These are phyloP conservation scores for Podospora sp. DNA, from an alignment of 495 filamentous ascomycete species.

Conservation along the genomic window DNA sequence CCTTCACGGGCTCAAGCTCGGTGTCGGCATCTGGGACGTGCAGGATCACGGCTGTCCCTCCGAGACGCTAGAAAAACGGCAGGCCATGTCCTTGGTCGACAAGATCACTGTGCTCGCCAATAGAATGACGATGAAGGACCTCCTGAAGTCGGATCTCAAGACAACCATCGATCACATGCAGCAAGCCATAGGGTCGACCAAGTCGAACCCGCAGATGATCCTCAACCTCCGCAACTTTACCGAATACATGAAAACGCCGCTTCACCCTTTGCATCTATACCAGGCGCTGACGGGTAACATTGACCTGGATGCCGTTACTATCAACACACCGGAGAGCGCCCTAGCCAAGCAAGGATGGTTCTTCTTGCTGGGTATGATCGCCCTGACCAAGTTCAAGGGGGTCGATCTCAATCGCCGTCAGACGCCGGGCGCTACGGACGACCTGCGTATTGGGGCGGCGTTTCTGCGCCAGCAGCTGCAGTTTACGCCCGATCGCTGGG, in stretches of 20 bases:
- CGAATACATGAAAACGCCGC: constrained; percentile 73
- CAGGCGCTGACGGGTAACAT: constrained; percentile 76
- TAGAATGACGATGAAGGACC: constrained; percentile 84
- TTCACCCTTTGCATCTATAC: constrained; percentile 81
- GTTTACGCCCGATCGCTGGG: constrained; percentile 83
- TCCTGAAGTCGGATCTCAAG: constrained; percentile 87
- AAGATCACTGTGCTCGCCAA: constrained; percentile 78
- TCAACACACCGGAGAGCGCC: constrained; percentile 51
- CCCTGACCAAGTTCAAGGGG: constrained; percentile 83
- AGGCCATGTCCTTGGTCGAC: constrained; percentile 77
- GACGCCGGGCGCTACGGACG: constrained; percentile 75
- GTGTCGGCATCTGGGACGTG: constrained; percentile 64
- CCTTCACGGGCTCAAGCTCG: constrained; percentile 80
- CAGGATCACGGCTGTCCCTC: constrained; percentile 74
- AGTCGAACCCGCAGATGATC: constrained; percentile 66
- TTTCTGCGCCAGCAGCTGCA: constrained; percentile 87
- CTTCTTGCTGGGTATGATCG: constrained; percentile 85
- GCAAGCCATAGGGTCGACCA: constrained; percentile 58
- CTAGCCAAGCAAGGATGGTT: constrained; percentile 89
- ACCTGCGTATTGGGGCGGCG: constrained; percentile 78
- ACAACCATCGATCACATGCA: constrained; percentile 89
- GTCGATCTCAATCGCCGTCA: constrained; percentile 71
- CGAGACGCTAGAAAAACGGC: constrained; percentile 74
- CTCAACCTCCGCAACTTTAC: constrained; percentile 77
- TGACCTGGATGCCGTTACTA: constrained; percentile 57